Percentiles rank a stretch among this genome's conserved stretches.
phyloP scores from a whole-genome alignment of 1,284 basidiomycete genomes.

The Farysia itapuensis region DNA sequence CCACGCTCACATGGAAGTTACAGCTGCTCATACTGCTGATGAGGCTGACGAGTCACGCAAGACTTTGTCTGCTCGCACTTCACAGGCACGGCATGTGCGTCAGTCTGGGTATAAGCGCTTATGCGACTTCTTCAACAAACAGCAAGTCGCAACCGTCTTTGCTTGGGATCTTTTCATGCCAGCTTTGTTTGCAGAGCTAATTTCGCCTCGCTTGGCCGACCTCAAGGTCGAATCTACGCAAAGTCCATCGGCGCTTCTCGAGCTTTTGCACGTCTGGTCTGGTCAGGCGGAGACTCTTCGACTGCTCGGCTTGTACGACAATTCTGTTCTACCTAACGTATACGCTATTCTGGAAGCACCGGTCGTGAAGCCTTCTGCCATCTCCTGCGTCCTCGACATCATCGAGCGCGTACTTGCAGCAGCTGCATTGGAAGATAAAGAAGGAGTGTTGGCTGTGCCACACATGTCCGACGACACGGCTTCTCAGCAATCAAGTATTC shows the following conservation, averaged over 20 bases:
- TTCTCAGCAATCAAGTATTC: not conserved
- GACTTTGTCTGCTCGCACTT: slow-evolving; percentile 19
- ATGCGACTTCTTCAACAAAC: slow-evolving; percentile 77
- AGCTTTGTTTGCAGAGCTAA: slow-evolving; percentile 71
- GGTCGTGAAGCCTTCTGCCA: slow-evolving; percentile 83
- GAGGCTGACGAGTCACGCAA: slow-evolving; percentile 2
- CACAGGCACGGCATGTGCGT: slow-evolving; percentile 65
- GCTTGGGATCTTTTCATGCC: slow-evolving; percentile 75
- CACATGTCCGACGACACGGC: slow-evolving; percentile 60
- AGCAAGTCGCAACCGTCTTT: slow-evolving; percentile 64
- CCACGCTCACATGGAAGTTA: slow-evolving; percentile 33
- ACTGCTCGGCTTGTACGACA: slow-evolving; percentile 74
- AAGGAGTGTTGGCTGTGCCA: not conserved
- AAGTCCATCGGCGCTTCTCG: slow-evolving; percentile 83
- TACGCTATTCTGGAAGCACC: slow-evolving; percentile 78
- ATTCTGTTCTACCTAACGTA: slow-evolving; percentile 72
- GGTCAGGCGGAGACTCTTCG: slow-evolving; percentile 66
- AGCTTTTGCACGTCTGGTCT: slow-evolving; percentile 82
- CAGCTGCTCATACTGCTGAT: slow-evolving; percentile 11
- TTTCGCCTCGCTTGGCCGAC: slow-evolving; percentile 76
- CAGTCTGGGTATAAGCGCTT: slow-evolving; percentile 83
- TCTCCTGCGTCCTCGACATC: slow-evolving; percentile 81
- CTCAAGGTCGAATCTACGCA: slow-evolving; percentile 88
- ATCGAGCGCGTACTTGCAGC: slow-evolving; percentile 71
- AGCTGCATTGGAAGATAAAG: slow-evolving; percentile 9